Evolutionary conservation across 2,329 filamentous ascomycete genomes (phyloP), one percentile per base, ranked within the genome.

Genomic region (Trematosphaeria pertusa): DNA sequence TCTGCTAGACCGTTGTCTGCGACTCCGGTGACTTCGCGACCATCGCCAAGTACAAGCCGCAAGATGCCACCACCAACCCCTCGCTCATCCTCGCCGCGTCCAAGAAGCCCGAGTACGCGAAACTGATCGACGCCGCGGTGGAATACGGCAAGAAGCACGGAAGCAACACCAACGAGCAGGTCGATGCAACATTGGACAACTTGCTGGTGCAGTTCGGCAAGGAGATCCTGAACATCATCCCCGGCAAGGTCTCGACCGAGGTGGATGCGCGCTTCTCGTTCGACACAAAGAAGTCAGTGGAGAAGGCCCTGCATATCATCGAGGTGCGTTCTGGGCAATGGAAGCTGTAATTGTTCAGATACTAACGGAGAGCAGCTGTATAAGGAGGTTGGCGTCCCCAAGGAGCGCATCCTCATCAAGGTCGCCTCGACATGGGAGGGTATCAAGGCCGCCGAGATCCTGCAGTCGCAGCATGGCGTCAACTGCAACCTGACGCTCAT

Each of bases 31-130:
- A 80, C 71, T 76, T 77, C 62, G 75, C 79, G 86, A 92, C 92
- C 77, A 99, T 99, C 76, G 92, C 83, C 82, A 97, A 97, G 83
- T 99, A 99, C 87, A 96, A 96, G 87, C 94, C 94, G 60, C 92
- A 99, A 84, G 94, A 99, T 89, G 94, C 94, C 72, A 99, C 94
- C 76, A 99, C 94, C 81, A 99, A 99, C 87, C 94, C 94, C 51
- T 97, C 94, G 57, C 84, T 99, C 75, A 97, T 99, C 78, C 88
- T 99, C 73, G 93, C 92, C 63, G 94, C 94, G 58, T 92, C 94
- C 73, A 97, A 99, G 85, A 97, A 97, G 86, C 73, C 89, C 74
- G 92, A 97, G 78, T 97, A 97, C 77, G 91, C 89, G 70, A 87
- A 87, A 76, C 81, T 97, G 72, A 95, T 97, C 66, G 92, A 97